Evolutionary conservation across 2,329 filamentous ascomycete genomes (phyloP).

Genomic region (Mycosphaerella sp.): DNA sequence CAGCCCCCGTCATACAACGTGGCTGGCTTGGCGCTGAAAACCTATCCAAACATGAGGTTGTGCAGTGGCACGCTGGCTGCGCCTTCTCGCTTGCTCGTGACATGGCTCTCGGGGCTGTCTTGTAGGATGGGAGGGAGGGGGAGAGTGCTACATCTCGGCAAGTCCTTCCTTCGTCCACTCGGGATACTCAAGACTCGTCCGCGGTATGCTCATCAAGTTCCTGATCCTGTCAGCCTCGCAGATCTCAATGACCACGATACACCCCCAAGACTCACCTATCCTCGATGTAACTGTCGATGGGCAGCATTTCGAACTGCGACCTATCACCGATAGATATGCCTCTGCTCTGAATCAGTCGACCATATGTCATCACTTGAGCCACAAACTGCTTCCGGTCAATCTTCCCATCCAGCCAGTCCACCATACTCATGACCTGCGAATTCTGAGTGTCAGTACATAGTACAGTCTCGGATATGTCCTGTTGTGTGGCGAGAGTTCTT

Average conservation of each 20-base stretch:
- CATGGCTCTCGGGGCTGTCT: background rate
- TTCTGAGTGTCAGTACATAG: background rate
- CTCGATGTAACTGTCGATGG: conserved; percentile 35
- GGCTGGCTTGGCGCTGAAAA: background rate
- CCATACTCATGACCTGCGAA: conserved; percentile 34
- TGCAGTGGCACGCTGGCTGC: background rate
- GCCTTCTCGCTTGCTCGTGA: background rate
- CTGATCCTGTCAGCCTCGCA: background rate
- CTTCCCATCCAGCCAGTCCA: conserved; percentile 35
- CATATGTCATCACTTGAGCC: conserved; percentile 35
- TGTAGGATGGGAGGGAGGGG: background rate
- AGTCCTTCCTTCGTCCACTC: conserved; percentile 20
- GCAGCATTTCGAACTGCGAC: conserved; percentile 37
- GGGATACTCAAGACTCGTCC: conserved; percentile 16
- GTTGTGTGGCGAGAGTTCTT: conserved; percentile 33
- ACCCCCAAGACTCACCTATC: conserved; percentile 16
- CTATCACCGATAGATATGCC: conserved; percentile 37
- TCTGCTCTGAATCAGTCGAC: conserved; percentile 35
- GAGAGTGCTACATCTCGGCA: background rate
- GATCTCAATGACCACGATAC: no score
- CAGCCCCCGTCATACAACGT: conserved; percentile 1
- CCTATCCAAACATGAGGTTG: background rate
- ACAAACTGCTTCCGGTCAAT: conserved; percentile 35
- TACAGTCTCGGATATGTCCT: conserved; percentile 35
- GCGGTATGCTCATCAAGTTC: conserved; percentile 18